A percentile compares a stretch with the other conserved stretches of the same genome.
Conservation (phyloP, 2,329 filamentous ascomycete species). For the Colletotrichum viniferum region DNA sequence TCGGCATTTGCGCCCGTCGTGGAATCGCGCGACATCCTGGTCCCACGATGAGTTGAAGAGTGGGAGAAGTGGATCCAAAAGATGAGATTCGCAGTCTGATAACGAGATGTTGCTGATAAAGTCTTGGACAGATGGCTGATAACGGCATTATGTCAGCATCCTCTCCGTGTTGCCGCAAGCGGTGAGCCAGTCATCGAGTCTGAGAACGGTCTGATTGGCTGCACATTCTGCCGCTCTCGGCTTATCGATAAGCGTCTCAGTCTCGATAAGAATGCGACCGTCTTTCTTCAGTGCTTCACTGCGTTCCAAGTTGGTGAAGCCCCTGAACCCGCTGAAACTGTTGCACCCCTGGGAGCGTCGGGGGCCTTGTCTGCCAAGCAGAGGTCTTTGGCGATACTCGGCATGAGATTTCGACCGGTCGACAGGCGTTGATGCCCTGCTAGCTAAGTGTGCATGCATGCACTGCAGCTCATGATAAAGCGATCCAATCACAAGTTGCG, state of each 20-base stretch:
- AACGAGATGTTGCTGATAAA: not conserved
- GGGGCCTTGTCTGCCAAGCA: not conserved
- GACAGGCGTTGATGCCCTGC: not conserved
- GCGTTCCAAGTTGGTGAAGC: not conserved
- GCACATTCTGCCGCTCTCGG: not conserved
- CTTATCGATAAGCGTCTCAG: not conserved
- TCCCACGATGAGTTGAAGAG: constrained; percentile 3
- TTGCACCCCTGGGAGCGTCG: not conserved
- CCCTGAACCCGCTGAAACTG: not conserved
- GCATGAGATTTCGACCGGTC: not conserved
- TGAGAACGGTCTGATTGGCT: not conserved
- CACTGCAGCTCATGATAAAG: not conserved
- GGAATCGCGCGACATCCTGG: constrained; percentile 6
- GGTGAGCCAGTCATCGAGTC: not conserved
- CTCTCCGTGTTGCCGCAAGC: not conserved
- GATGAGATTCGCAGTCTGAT: not conserved
- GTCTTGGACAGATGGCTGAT: not conserved
- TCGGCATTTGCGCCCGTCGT: not conserved
- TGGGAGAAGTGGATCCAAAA: not conserved
- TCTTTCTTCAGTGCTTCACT: not conserved
- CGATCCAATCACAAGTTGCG: not conserved
- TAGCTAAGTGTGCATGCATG: not conserved
- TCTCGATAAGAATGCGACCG: not conserved
- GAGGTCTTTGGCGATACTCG: not conserved
- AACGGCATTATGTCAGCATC: not conserved